Conservation (phyloP, 306 rosid genomes). For the Psophocarpus tetragonolobus region DNA sequence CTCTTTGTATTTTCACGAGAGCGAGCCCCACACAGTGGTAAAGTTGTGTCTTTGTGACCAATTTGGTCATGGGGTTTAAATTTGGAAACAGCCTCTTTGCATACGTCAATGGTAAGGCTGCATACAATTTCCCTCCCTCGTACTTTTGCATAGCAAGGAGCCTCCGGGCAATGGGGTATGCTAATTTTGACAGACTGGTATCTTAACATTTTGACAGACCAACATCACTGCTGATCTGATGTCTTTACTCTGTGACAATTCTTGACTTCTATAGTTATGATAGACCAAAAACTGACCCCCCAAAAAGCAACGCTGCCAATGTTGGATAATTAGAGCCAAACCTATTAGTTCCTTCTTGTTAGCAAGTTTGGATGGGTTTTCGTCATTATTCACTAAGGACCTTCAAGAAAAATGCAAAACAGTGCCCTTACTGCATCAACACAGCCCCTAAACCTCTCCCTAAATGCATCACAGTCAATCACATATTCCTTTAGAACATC, state of each 20-base stretch:
- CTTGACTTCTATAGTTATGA: neutral
- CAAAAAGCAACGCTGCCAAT: neutral
- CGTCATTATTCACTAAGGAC: neutral
- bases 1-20: neutral
- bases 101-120: too few relatives aligned
- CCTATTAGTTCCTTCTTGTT: neutral
- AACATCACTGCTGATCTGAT: neutral
- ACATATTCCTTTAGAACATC: neutral
- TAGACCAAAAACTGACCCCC: neutral
- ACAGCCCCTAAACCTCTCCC: neutral
- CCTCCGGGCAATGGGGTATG: too few relatives aligned
- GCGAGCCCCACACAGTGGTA: too few relatives aligned
- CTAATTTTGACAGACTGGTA: neutral
- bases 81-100: neutral
- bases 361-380: neutral
- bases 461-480: neutral
- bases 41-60: too few relatives aligned
- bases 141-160: too few relatives aligned
- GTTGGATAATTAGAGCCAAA: neutral
- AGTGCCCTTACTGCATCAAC: neutral
- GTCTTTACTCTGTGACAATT: neutral
- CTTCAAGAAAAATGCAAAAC: neutral
- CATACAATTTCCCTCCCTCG: too few relatives aligned
- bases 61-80: too few relatives aligned
- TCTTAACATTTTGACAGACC: neutral